Conservation (phyloP, 441 rosid species). For the Adansonia grandidieri region DNA sequence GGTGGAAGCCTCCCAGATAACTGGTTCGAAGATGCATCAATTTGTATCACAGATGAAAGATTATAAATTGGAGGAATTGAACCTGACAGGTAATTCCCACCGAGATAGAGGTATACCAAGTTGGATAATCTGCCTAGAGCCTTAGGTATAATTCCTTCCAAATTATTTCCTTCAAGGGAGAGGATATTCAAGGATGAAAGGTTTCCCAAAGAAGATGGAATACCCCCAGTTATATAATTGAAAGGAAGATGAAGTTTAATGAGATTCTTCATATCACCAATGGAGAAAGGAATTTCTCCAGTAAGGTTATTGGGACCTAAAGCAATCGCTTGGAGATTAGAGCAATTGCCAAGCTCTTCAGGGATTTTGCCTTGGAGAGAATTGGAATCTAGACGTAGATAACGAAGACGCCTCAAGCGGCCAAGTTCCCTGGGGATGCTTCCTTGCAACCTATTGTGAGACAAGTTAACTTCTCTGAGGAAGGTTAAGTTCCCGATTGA, state of each 20-base stretch:
- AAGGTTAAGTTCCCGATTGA: constrained; percentile 22
- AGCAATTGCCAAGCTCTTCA: not conserved
- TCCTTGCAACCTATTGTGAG: not conserved
- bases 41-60: not conserved
- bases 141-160: constrained; percentile 30
- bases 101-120: not conserved
- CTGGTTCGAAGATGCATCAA: not conserved
- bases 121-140: constrained; percentile 13
- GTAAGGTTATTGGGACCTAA: not conserved
- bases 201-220: constrained; percentile 1
- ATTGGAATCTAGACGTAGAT: not conserved
- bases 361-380: constrained; percentile 7
- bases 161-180: constrained; percentile 5
- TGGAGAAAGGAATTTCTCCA: not conserved
- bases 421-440: not conserved
- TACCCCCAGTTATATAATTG: not conserved
- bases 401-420: not conserved
- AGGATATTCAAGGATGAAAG: not conserved
- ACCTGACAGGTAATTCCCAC: not conserved
- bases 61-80: not conserved
- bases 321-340: not conserved
- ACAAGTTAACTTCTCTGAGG: not conserved
- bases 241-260: not conserved
- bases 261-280: not conserved
- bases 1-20: not conserved